phyloP scores from a whole-genome alignment of 2,329 filamentous ascomycete genomes.

The Penicillium vulpinum region DNA sequence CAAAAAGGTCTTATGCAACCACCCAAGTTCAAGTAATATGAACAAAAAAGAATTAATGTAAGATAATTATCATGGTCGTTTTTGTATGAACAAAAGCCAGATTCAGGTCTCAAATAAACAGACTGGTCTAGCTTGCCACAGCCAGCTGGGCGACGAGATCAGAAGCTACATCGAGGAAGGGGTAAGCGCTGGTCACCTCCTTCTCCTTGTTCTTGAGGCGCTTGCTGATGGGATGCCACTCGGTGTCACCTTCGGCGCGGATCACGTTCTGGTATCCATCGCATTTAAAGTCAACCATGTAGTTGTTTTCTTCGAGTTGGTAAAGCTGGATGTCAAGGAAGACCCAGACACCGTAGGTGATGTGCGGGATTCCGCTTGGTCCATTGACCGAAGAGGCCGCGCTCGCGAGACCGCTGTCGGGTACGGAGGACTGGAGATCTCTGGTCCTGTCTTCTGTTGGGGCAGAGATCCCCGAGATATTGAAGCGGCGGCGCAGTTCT shows the following conservation, averaged over 20 bases:
- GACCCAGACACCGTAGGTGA: slow-evolving; percentile 75
- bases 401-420: slow-evolving; percentile 34
- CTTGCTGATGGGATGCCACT: slow-evolving; percentile 52
- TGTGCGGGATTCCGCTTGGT: slow-evolving; percentile 38
- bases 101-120: not conserved
- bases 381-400: slow-evolving; percentile 41
- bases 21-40: slow-evolving; percentile 4
- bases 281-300: slow-evolving; percentile 97
- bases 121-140: slow-evolving; percentile 61
- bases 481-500: slow-evolving; percentile 43
- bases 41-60: slow-evolving; percentile 12
- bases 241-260: slow-evolving; percentile 48
- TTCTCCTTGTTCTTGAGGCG: slow-evolving; percentile 73
- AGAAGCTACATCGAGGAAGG: slow-evolving; percentile 91
- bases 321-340: slow-evolving; percentile 97
- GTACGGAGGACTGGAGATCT: slow-evolving; percentile 28
- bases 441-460: slow-evolving; percentile 35
- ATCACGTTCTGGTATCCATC: slow-evolving; percentile 92
- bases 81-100: not conserved
- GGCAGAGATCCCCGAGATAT: slow-evolving; percentile 34
- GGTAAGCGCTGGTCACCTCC: slow-evolving; percentile 91
- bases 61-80: slow-evolving; percentile 13
- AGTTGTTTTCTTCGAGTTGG: slow-evolving; percentile 87
- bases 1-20: slow-evolving; percentile 14
- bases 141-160: slow-evolving; percentile 91